Percentiles rank a stretch among this genome's conserved stretches.
phyloP scores from a whole-genome alignment of 176 grass and related monocot genomes.

The Musa schizocarpa region DNA sequence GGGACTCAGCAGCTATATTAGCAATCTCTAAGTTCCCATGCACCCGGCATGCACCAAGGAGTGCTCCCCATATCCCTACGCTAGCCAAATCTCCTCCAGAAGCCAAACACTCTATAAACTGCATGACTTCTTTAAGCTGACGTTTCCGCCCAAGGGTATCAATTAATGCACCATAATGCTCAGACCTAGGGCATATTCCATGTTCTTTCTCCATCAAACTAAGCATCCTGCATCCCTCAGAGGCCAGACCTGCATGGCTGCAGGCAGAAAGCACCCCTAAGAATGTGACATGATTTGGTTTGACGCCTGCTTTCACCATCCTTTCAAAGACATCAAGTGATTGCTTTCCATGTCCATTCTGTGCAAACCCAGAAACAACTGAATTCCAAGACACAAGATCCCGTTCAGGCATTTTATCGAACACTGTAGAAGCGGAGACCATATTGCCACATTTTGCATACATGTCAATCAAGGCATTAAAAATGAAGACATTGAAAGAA shows the following conservation, averaged over 20 bases:
- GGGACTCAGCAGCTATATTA: slow-evolving; percentile 36
- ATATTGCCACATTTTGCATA: slow-evolving; percentile 61
- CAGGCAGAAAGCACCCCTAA: slow-evolving; percentile 54
- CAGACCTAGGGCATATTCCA: slow-evolving; percentile 46
- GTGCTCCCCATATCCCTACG: slow-evolving; percentile 47
- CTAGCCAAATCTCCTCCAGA: slow-evolving; percentile 27
- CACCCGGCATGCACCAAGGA: slow-evolving; percentile 54
- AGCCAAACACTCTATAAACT: slow-evolving; percentile 43
- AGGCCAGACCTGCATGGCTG: slow-evolving; percentile 58
- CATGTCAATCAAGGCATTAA: slow-evolving; percentile 57
- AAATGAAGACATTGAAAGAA: slow-evolving; percentile 62
- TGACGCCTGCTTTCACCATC: slow-evolving; percentile 44
- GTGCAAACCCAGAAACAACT: slow-evolving; percentile 52
- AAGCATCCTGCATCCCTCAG: slow-evolving; percentile 32
- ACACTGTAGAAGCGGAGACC: slow-evolving; percentile 23
- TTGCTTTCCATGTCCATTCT: slow-evolving; percentile 56
- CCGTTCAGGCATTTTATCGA: slow-evolving; percentile 30
- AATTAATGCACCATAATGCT: slow-evolving; percentile 48
- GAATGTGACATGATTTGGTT: slow-evolving; percentile 61
- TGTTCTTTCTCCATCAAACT: slow-evolving; percentile 44
- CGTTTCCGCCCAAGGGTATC: slow-evolving; percentile 54
- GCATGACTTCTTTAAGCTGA: slow-evolving; percentile 42
- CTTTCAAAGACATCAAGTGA: slow-evolving; percentile 40
- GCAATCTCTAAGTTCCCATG: slow-evolving; percentile 65
- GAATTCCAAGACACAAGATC: slow-evolving; percentile 69